Evolutionary conservation across 2,329 filamentous ascomycete genomes (phyloP).

Genomic region (Monosporascus ibericus): DNA sequence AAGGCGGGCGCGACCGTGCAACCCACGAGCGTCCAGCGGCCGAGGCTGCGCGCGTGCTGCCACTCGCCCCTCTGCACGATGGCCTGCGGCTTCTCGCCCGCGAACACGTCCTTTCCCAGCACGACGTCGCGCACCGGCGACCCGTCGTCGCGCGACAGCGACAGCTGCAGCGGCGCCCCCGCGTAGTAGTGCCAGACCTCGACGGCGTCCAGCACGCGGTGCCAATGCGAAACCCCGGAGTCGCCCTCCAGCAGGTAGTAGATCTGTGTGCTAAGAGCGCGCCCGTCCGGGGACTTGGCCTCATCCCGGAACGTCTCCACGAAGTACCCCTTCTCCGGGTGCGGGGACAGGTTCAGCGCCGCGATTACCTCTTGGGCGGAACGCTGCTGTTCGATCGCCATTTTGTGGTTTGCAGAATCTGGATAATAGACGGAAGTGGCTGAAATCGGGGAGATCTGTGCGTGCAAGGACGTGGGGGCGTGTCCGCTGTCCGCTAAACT

Average conservation of each 20-base stretch:
- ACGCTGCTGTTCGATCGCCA: slow-evolving; percentile 20
- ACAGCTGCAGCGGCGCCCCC: slow-evolving; percentile 40
- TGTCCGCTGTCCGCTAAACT: too few relatives aligned
- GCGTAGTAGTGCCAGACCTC: slow-evolving; percentile 50
- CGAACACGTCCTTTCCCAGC: slow-evolving; percentile 34
- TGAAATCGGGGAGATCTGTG: too few relatives aligned
- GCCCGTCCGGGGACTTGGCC: slow-evolving; percentile 17
- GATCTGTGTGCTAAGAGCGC: slow-evolving; percentile 41
- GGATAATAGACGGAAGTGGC: too few relatives aligned
- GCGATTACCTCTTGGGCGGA: slow-evolving; percentile 37
- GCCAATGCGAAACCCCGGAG: slow-evolving; percentile 40
- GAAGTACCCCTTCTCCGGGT: slow-evolving; percentile 44
- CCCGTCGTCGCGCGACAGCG: slow-evolving; percentile 37
- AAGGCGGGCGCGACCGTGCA: slow-evolving; percentile 20
- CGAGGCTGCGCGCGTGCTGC: slow-evolving; percentile 39
- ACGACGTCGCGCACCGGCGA: slow-evolving; percentile 27
- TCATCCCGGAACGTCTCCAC: slow-evolving; percentile 39
- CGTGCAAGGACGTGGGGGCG: too few relatives aligned
- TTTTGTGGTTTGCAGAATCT: background rate
- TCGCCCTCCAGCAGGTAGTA: slow-evolving; percentile 46
- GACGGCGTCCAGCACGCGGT: slow-evolving; percentile 38
- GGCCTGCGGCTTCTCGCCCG: slow-evolving; percentile 35
- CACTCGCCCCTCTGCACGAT: slow-evolving; percentile 35
- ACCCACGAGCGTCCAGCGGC: slow-evolving; percentile 43
- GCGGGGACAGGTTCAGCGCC: slow-evolving; percentile 34